Evolutionary conservation across 495 filamentous ascomycete genomes (phyloP), one percentile per base, ranked within the genome.

Genomic region (Lasiosphaeriaceae sp.): DNA sequence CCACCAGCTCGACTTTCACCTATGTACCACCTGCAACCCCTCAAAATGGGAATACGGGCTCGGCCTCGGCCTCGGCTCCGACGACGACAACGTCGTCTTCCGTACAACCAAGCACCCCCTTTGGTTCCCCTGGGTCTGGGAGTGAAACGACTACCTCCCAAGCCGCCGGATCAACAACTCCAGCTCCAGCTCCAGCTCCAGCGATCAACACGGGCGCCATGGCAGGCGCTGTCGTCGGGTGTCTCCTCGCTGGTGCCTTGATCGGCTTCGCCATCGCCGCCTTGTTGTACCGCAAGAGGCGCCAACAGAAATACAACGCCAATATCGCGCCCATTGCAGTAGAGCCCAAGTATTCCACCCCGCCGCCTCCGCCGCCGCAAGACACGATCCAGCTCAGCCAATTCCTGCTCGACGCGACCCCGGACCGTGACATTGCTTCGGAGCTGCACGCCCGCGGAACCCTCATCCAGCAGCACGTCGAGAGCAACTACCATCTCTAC

Each of bases 381-480:
- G 34, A 58, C 17, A 57, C 68, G 17, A 57, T 26, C 21, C 54
- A 60, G 39, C 57, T 71, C 9, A 55, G 62, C 37, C 58, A 65
- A 29, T 71, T 65, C 47, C 66, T 72, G 17, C 60, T 71, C 24
- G 66, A 67, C 22, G 34, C 68, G n/a, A 62, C 54, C 5, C 54
- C 71, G 1, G 65, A 72, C 56, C 54, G 56, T 9, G 65, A 66
- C 23, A 62, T 72, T 35, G 50, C 60, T 20, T 50, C 45, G 21
- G 71, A 74, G 54, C 62, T 72, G 20, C 53, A 44, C 24, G 57
- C 66, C 6, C 57, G 71, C 21, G 54, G 58, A 17, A 52, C 65
- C 7, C 59, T 72, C 21, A 60, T 72, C 31, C 63, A 65, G 49
- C 58, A 66, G 41, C 71, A 74, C 46, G 68, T 67, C 48, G 66